These are phyloP conservation scores for Ophiostoma quercus DNA, from an alignment of 2,329 filamentous ascomycete species.

Conservation along the genomic window DNA sequence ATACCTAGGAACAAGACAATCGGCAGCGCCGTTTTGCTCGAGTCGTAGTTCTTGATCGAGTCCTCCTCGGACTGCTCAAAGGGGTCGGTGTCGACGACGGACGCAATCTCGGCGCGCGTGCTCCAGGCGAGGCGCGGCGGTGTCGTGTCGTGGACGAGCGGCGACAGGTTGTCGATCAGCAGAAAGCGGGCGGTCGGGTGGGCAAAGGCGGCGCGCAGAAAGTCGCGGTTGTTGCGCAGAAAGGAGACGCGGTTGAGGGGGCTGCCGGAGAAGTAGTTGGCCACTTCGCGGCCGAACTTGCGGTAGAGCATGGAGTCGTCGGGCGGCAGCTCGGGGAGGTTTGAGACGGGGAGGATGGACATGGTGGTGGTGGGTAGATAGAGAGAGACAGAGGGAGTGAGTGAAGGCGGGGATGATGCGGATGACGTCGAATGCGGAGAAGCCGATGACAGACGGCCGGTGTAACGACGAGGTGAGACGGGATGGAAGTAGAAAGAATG, in stretches of 20 bases:
- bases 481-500: too few species aligned
- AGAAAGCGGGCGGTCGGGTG: conserved; percentile 67
- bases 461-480: neutral
- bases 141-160: conserved; percentile 52
- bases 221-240: conserved; percentile 63
- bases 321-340: conserved; percentile 43
- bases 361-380: neutral
- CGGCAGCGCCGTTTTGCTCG: conserved; percentile 53
- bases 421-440: conserved; percentile 6
- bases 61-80: conserved; percentile 70
- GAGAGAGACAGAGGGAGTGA: neutral
- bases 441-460: neutral
- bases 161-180: conserved; percentile 71
- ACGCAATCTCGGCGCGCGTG: conserved; percentile 60
- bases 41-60: conserved; percentile 68
- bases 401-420: neutral
- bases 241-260: conserved; percentile 77
- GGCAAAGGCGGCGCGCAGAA: conserved; percentile 61
- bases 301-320: conserved; percentile 64
- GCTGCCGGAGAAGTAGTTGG: conserved; percentile 79
- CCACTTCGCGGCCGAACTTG: conserved; percentile 72
- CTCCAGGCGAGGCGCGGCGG: conserved; percentile 58
- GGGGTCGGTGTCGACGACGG: conserved; percentile 65
- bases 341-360: conserved; percentile 23
- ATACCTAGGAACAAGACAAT: conserved; percentile 81